Conservation (phyloP, 495 filamentous ascomycete genomes). For the Trichodelitschia bisporula region DNA sequence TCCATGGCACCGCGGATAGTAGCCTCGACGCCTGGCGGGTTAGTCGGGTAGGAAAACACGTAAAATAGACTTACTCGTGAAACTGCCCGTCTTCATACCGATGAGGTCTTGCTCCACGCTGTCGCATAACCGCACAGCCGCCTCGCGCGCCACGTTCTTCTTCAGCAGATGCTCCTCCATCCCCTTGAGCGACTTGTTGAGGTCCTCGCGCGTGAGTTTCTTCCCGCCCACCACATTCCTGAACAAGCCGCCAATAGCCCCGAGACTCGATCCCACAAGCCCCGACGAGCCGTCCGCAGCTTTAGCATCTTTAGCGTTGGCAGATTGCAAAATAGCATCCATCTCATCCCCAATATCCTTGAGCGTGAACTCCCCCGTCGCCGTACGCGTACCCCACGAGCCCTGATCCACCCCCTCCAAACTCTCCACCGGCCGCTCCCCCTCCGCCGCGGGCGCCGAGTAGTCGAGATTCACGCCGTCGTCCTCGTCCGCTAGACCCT, state of each 20-base stretch:
- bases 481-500: slow-evolving; percentile 69
- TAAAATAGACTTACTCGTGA: slow-evolving; percentile 39
- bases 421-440: slow-evolving; percentile 13
- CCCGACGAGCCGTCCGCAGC: slow-evolving; percentile 24
- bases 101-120: slow-evolving; percentile 74
- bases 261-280: slow-evolving; percentile 51
- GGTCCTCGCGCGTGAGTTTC: slow-evolving; percentile 59
- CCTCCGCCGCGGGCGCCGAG: slow-evolving; percentile 33
- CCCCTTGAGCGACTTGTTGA: slow-evolving; percentile 74
- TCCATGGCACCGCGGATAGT: slow-evolving; percentile 69
- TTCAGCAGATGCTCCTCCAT: slow-evolving; percentile 90
- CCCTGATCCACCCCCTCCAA: slow-evolving; percentile 53
- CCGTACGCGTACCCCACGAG: slow-evolving; percentile 60
- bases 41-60: slow-evolving; percentile 2
- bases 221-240: slow-evolving; percentile 88
- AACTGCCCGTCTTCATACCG: slow-evolving; percentile 75
- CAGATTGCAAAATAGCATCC: slow-evolving; percentile 57
- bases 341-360: slow-evolving; percentile 86
- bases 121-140: slow-evolving; percentile 73
- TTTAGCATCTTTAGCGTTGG: slow-evolving; percentile 36
- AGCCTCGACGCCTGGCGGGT: slow-evolving; percentile 42
- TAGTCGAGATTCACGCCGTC: slow-evolving; percentile 61
- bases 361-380: slow-evolving; percentile 77
- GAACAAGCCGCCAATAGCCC: slow-evolving; percentile 65
- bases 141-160: slow-evolving; percentile 93